A percentile compares a stretch with the other conserved stretches of the same genome.
These are phyloP conservation scores for Aspergillus ruber DNA, from an alignment of 2,329 filamentous ascomycete genomes.

Conservation along the genomic window DNA sequence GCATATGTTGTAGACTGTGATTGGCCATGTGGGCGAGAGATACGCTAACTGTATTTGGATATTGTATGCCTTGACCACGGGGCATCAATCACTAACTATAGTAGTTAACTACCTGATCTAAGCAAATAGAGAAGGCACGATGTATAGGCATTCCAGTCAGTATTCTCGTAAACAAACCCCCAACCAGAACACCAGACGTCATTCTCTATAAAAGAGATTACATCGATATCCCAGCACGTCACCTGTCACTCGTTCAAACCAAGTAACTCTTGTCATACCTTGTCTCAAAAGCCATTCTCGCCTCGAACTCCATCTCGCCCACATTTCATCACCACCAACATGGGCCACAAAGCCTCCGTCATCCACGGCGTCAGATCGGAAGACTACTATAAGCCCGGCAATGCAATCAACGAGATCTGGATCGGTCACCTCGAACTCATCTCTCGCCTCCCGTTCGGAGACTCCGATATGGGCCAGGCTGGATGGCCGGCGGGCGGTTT, in stretches of 20 bases:
- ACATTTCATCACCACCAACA: slow-evolving; percentile 5
- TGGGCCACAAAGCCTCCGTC: slow-evolving; percentile 32
- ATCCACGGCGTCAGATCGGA: slow-evolving; percentile 29
- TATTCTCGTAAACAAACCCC: background rate
- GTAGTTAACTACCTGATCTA: no score
- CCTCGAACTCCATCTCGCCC: background rate
- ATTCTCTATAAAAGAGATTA: background rate
- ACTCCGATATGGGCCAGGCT: slow-evolving; percentile 33
- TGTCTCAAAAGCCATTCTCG: background rate
- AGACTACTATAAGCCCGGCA: slow-evolving; percentile 29
- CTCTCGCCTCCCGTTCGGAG: slow-evolving; percentile 33
- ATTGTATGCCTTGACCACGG: no score
- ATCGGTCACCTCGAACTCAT: slow-evolving; percentile 30
- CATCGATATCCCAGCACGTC: background rate
- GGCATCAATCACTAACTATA: no score
- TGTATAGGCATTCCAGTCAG: background rate
- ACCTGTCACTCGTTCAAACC: background rate
- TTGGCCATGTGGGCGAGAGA: no score
- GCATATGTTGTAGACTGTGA: no score
- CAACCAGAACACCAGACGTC: background rate
- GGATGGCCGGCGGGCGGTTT: slow-evolving; percentile 25
- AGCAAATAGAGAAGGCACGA: background rate
- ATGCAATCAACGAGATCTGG: slow-evolving; percentile 35
- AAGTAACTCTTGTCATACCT: no score
- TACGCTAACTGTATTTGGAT: no score